Evolutionary conservation across 1,284 basidiomycete genomes (phyloP).

Genomic region (Microstroma glucosiphilum): DNA sequence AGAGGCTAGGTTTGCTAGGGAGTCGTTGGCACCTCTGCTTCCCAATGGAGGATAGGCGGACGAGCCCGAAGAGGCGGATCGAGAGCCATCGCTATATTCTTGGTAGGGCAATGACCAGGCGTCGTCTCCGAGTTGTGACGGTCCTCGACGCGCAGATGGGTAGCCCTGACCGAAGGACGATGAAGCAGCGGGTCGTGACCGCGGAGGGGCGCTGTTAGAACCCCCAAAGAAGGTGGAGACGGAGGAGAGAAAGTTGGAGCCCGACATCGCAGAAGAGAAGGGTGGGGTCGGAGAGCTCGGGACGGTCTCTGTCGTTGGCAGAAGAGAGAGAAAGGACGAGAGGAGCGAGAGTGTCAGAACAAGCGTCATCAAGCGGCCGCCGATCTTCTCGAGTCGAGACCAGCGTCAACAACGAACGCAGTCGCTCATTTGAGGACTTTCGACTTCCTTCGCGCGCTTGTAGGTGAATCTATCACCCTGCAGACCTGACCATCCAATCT

Average conservation of each 20-base stretch:
- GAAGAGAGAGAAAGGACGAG: no score
- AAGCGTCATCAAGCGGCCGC: no score
- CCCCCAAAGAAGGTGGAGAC: constrained; percentile 40
- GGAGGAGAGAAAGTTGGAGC: constrained; percentile 28
- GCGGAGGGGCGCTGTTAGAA: constrained; percentile 7
- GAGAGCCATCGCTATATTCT: constrained; percentile 11
- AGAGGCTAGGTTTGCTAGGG: constrained; percentile 23
- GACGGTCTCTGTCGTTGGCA: no score
- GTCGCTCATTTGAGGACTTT: no score
- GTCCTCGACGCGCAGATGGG: constrained; percentile 27
- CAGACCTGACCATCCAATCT: no score
- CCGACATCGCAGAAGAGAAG: not conserved
- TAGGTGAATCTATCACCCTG: no score
- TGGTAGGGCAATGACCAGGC: constrained; percentile 39
- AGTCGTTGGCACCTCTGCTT: constrained; percentile 19
- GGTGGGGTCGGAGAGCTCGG: no score
- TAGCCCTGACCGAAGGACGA: constrained; percentile 20
- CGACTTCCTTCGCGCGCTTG: no score
- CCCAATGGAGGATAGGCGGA: constrained; percentile 22
- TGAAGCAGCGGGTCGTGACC: constrained; percentile 17
- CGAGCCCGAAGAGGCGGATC: constrained; percentile 7
- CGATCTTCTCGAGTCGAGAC: no score
- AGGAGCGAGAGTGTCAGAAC: no score
- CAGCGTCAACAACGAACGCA: no score
- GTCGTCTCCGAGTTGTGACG: constrained; percentile 22